Conservation (phyloP, 2,329 filamentous ascomycete genomes). For the Nannizziopsis barbatae region DNA sequence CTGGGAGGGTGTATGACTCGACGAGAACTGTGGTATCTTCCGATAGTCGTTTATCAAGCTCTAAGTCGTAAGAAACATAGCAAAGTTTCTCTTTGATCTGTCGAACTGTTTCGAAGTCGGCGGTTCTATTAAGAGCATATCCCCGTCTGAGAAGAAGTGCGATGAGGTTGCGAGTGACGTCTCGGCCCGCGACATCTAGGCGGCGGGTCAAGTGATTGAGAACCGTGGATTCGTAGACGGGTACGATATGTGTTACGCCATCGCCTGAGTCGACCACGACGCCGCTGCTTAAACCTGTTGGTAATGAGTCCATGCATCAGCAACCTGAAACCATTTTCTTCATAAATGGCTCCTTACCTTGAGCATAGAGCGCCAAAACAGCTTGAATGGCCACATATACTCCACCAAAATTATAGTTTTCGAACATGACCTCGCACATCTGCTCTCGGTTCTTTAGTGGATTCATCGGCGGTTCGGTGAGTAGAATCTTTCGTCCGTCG, state of each 20-base stretch:
- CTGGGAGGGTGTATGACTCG: slow-evolving; percentile 92
- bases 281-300: slow-evolving; percentile 66
- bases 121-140: slow-evolving; percentile 93
- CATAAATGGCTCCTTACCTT: slow-evolving; percentile 49
- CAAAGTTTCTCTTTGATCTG: slow-evolving; percentile 99
- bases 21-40: slow-evolving; percentile 97
- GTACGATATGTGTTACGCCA: slow-evolving; percentile 96
- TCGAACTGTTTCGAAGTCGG: slow-evolving; percentile 96
- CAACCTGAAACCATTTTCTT: not conserved
- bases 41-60: slow-evolving; percentile 87
- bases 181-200: slow-evolving; percentile 88
- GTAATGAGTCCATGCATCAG: not conserved
- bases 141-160: slow-evolving; percentile 84
- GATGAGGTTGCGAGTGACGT: slow-evolving; percentile 97
- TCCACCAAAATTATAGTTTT: slow-evolving; percentile 88
- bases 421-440: slow-evolving; percentile 99
- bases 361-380: slow-evolving; percentile 87
- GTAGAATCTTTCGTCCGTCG: slow-evolving; percentile 84
- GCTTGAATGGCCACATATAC: slow-evolving; percentile 98
- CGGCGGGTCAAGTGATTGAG: slow-evolving; percentile 92
- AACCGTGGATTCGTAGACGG: slow-evolving; percentile 95
- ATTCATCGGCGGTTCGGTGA: slow-evolving; percentile 97
- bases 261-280: slow-evolving; percentile 99
- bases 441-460: slow-evolving; percentile 91
- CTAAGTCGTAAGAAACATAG: slow-evolving; percentile 96